Base-by-base conservation (phyloP, 768 basidiomycete species). In the Fomitopsis pulvina region DNA sequence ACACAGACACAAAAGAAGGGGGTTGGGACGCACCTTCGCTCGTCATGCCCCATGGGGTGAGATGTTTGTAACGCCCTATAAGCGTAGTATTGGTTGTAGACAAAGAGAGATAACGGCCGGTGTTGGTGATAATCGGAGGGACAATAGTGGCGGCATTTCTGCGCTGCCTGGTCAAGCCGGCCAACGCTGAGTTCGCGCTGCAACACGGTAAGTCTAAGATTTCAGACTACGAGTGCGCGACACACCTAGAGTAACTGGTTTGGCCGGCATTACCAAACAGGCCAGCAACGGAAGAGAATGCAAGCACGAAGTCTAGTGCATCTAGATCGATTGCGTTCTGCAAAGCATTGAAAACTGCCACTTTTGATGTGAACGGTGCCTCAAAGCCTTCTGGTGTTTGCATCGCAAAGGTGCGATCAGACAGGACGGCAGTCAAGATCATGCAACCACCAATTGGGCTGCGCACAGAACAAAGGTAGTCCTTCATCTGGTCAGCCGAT, bases 201-300 rank as follows among this genome's bases (percentile, higher is more conserved):
- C 14, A 41, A 18, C 0, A 9, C 10, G 18, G 18, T 37, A 5
- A 37, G 34, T 18, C 5, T 37, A 37, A 37, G 18, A 21, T 11
- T 21, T 3, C 29, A 21, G n/a, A 34, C 12, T 18, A 3, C 24
- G 32, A 7, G 26, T 21, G 5, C 18, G 29, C 24, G 2, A 43
- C 52, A 14, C 32, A 57, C 57, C 41, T 41, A 4, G 52, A 52
- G 47, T 56, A 56, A 47, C 51, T 60, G 1, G 56, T 48, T 40
- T 56, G 60, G 7, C 54, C 54, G 1, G 47, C 41, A 27, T 49
- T 52, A 5, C 60, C 56, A 11, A 58, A 45, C 34, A 56, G 24
- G 4, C 51, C 55, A 18, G 49, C 41, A 11, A 59, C 49, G 14
- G 59, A 59, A 2, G 55, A 59, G 45, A 59, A 60, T 3, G 52